Conservation (phyloP, 441 rosid species). For the Macaranga tanarius region DNA sequence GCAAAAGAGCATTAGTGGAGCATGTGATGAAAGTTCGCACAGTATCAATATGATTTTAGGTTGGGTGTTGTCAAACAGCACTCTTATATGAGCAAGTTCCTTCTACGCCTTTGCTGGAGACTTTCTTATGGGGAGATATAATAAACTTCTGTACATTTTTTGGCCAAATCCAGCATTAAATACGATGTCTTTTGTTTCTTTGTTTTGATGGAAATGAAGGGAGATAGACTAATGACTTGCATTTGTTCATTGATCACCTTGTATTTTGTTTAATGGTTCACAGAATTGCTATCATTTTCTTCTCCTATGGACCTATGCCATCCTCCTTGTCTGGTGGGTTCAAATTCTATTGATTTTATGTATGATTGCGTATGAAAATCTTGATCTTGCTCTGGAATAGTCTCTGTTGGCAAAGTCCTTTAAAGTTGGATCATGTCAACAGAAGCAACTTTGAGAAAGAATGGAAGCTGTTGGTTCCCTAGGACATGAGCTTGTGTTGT, state of each 20-base stretch:
- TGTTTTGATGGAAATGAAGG: background rate
- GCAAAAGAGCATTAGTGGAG: slow-evolving; percentile 27
- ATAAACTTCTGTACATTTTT: background rate
- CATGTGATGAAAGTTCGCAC: slow-evolving; percentile 8
- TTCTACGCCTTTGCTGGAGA: background rate
- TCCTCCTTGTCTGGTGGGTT: background rate
- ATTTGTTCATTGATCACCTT: background rate
- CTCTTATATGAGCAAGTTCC: slow-evolving; percentile 10
- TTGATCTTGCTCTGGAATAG: too few relatives aligned
- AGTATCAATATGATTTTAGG: slow-evolving; percentile 3
- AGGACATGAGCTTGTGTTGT: too few relatives aligned
- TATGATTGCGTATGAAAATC: too few relatives aligned
- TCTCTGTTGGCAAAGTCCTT: too few relatives aligned
- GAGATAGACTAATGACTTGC: background rate
- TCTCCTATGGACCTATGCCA: background rate
- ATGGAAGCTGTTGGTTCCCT: too few relatives aligned
- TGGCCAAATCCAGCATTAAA: background rate
- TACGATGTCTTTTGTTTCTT: background rate
- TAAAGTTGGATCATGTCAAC: too few relatives aligned
- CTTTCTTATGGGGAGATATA: background rate
- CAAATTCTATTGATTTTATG: too few relatives aligned
- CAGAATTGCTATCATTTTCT: background rate
- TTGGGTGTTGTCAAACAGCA: slow-evolving; percentile 5
- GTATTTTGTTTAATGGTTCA: background rate
- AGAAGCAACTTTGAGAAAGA: too few relatives aligned